phyloP scores from a whole-genome alignment of 305 asterid genomes.

The Solanum hybrid region DNA sequence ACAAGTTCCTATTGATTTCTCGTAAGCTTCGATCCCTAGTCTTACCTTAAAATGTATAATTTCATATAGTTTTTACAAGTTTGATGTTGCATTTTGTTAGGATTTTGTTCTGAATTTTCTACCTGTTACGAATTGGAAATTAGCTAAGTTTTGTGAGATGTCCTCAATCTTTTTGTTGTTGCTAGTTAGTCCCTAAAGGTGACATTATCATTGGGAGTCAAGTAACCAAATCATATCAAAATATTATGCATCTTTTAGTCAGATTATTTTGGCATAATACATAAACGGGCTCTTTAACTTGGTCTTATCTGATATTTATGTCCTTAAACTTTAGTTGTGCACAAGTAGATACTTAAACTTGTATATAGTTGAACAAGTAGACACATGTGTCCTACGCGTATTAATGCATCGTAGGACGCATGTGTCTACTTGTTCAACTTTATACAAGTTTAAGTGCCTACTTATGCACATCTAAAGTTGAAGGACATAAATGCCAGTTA shows the following conservation, averaged over 20 bases:
- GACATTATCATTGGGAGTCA: background rate
- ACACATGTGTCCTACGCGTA: background rate
- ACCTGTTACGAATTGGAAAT: background rate
- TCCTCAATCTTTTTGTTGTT: background rate
- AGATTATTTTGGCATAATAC: background rate
- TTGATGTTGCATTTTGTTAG: background rate
- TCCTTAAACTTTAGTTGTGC: rapidly evolving
- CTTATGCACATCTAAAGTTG: background rate
- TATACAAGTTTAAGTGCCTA: background rate
- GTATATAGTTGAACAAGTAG: background rate
- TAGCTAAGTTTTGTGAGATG: background rate
- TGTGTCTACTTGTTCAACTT: background rate
- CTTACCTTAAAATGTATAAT: background rate
- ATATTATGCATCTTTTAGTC: background rate
- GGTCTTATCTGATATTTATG: background rate
- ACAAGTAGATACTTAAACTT: rapidly evolving
- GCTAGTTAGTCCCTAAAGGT: background rate
- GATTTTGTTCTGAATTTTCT: background rate
- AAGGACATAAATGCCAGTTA: rapidly evolving
- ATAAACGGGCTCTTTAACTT: background rate
- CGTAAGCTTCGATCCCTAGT: slow-evolving; percentile 33
- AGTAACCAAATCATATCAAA: background rate
- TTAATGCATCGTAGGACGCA: background rate
- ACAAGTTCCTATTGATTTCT: slow-evolving; percentile 55
- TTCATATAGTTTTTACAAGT: background rate